These are phyloP conservation scores for Raddia distichophylla DNA, from an alignment of 176 grass and related monocot genomes.

Conservation along the genomic window DNA sequence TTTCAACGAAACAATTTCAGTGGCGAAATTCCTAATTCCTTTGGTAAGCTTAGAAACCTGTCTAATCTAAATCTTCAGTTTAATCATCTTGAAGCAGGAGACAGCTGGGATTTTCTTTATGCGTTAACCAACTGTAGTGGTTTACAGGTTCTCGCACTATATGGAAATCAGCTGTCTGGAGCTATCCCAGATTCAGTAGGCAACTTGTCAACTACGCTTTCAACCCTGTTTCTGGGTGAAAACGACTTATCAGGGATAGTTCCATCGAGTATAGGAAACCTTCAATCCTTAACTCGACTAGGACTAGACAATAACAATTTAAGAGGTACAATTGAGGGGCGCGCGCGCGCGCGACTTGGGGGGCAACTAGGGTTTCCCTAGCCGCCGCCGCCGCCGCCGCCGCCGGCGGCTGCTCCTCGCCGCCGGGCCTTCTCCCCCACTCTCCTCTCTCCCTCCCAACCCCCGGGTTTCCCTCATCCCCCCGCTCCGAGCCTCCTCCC, in stretches of 20 bases:
- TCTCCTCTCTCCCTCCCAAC: too few relatives aligned
- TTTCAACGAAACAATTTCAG: background rate
- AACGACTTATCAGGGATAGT: conserved; percentile 27
- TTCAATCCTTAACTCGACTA: background rate
- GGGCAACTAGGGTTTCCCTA: too few relatives aligned
- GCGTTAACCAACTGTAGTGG: conserved; percentile 1
- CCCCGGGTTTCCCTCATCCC: too few relatives aligned
- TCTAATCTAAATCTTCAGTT: background rate
- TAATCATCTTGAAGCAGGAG: conserved; percentile 23
- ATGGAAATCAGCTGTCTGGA: background rate
- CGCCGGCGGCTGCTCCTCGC: too few relatives aligned
- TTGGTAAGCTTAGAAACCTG: conserved; percentile 34
- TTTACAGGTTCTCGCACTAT: background rate
- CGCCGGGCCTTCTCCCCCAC: too few relatives aligned
- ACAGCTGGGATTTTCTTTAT: conserved; percentile 35
- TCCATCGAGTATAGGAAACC: conserved; percentile 29
- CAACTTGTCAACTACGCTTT: background rate
- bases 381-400: too few relatives aligned
- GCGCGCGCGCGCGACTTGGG: too few relatives aligned
- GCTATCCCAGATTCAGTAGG: conserved; percentile 18
- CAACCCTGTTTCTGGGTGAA: background rate
- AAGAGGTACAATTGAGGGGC: conserved; percentile 35
- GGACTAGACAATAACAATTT: background rate
- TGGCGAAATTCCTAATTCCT: conserved; percentile 27
- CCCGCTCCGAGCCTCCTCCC: too few relatives aligned